Percentiles rank a stretch among this genome's conserved stretches.
Evolutionary conservation across 176 grass and related monocot genomes (phyloP).

Genomic region (Carex myosuroides): DNA sequence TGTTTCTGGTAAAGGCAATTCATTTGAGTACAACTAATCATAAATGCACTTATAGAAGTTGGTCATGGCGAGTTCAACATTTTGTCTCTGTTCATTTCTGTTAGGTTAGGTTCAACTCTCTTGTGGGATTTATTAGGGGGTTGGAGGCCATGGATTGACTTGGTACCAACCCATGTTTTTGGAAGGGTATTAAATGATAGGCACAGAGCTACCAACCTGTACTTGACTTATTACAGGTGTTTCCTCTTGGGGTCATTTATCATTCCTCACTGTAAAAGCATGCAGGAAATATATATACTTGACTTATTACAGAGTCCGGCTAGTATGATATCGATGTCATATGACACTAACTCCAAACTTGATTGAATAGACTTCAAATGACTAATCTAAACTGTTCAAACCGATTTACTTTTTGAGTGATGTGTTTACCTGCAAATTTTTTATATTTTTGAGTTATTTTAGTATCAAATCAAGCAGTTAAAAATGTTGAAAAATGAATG

Average conservation of each 20-base stretch:
- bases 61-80: not conserved
- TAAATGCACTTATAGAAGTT: conserved; percentile 9
- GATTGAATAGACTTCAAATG: no score
- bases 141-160: conserved; percentile 1
- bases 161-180: conserved; percentile 23
- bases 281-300: not conserved
- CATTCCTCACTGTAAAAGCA: not conserved
- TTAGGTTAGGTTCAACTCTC: conserved; percentile 21
- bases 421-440: no score
- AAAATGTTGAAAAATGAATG: no score
- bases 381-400: no score
- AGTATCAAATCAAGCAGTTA: no score
- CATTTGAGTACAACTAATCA: conserved; percentile 12
- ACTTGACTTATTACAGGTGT: conserved; percentile 8
- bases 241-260: not conserved
- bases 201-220: conserved; percentile 18
- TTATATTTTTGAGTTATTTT: no score
- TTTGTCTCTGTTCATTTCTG: conserved; percentile 18
- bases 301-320: no score
- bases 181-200: conserved; percentile 19
- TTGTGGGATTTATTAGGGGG: conserved; percentile 9
- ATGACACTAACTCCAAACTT: no score
- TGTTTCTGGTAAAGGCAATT: conserved; percentile 1
- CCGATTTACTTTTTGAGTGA: no score
- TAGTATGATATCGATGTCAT: no score